Base-by-base conservation (phyloP, 129 eudicot genomes). In the Tanacetum coccineum region DNA sequence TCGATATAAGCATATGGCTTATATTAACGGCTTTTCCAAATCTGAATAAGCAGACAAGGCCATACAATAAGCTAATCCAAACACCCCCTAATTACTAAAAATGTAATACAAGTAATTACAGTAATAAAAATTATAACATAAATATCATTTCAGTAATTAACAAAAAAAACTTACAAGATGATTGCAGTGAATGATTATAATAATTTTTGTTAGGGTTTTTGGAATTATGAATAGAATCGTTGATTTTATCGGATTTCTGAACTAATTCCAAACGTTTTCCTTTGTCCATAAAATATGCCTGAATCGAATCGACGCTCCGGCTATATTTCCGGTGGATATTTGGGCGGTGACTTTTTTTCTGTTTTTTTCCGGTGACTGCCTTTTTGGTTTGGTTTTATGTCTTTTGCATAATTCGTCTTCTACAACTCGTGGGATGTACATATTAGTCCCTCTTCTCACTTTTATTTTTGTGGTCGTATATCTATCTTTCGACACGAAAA, bases 241-340 rank as follows among this genome's bases (percentile, higher is more conserved):
- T 79, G 21, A 75, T 75, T 26, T 75, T 81, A 25, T 78, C 4
- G 9, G 83, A 81, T 49, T 51, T 40, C n/a, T 73, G 76, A 39
- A 83, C 18, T 55, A 80, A 9, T 61, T 80, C 74, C 76, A 70
- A 22, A 51, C 36, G 71, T 63, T 78, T 81, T 52, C 51, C 67
- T 75, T 69, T 81, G 45, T 84, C 90, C 90, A 84, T 84, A 63
- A 51, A 70, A 74, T 9, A 67, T 63, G 77, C 68, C 59, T 45
- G 77, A 50, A 56, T 64, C 20, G 36, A 71, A 58, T 46, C 64
- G 77, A 57, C 66, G 64, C 52, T 70, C 76, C 64, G 44, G 71
- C 32, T n/a, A 55, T 48, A 45, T 65, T 22, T 18, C 42, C 48
- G 61, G 61, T 17, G 9, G 46, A 13, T 17, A 36, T 49, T 32